Percentiles rank a stretch among this genome's conserved stretches.
phyloP scores from a whole-genome alignment of 306 rosid genomes.

The Castanea crenata region DNA sequence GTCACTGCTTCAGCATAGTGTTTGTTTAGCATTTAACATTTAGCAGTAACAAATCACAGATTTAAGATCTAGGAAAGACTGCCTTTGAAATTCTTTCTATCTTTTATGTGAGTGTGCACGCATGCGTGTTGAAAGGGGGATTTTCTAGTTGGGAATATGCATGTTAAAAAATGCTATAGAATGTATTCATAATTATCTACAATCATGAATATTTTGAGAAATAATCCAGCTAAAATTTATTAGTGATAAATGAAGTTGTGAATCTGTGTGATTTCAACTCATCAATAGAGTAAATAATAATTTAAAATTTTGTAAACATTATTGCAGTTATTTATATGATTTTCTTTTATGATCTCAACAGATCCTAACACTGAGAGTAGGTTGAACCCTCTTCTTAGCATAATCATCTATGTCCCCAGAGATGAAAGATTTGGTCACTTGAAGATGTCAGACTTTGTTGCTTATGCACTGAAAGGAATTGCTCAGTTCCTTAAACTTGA shows the following conservation, averaged over 20 bases:
- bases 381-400: conserved; percentile 5
- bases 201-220: not conserved
- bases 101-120: not conserved
- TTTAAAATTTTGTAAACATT: not conserved
- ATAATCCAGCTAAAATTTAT: not conserved
- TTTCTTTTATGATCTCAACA: conserved; percentile 20
- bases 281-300: not conserved
- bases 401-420: conserved; percentile 63
- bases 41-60: not conserved
- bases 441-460: conserved; percentile 66
- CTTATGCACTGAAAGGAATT: conserved; percentile 54
- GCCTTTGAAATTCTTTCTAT: not conserved
- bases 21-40: not conserved
- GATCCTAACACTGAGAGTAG: conserved; percentile 55
- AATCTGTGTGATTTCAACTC: not conserved
- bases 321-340: not conserved
- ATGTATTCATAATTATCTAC: not conserved
- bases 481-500: conserved; percentile 47
- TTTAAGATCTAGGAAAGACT: not conserved
- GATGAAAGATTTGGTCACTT: conserved; percentile 73
- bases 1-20: not conserved
- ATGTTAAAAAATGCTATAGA: not conserved
- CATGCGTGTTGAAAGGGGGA: not conserved
- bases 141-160: not conserved
- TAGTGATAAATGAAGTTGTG: not conserved